Base-by-base conservation (phyloP, 2,329 filamentous ascomycete species). In the Diaporthe nobilis region DNA sequence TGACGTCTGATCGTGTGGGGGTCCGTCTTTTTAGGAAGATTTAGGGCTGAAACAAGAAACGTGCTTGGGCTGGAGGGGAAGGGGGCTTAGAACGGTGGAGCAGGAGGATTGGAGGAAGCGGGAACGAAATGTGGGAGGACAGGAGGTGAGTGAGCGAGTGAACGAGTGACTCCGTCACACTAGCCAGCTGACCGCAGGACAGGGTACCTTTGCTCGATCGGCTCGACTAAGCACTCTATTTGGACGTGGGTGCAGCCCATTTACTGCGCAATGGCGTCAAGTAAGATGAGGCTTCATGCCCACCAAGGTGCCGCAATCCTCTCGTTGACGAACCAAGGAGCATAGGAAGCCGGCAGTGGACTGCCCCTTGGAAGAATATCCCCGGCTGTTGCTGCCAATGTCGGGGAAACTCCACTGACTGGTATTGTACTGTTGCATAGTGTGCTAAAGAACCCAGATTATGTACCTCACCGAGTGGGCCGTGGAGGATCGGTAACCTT, bases 181-280 rank as follows among this genome's bases (percentile, higher is more conserved):
- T 73, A 60, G 49, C 13, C n/a, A 47, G 58, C 61, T 65, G 61
- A 42, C 71, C 5, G 58, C 58, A 73, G 58, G 39, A 71, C 44
- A 55, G 65, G 65, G 65, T 55, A 25, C 17, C 8, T 55, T 42
- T 42, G 47, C 65, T 55, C 34, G 49, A 70, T 63, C 47, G 58
- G 34, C 71, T 55, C 71, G 58, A 73, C 71, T 73, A 73, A 65
- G 71, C 71, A 73, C 71, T 65, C 71, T 73, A 55, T 73, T 65
- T 73, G 71, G 58, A 44, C 58, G 49, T 70, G 65, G 12, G 15
- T 55, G 71, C 71, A 55, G 71, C 49, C 20, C 51, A 63, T 42
- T 42, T 42, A 65, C 58, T 73, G 71, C 58, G 71, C 71, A 65
- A 63, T 63, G 61, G 71, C 71, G 71, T 55, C 71, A 70, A 70